Evolutionary conservation across 1,284 basidiomycete genomes (phyloP).

Genomic region (Ustilago vetiveriae): DNA sequence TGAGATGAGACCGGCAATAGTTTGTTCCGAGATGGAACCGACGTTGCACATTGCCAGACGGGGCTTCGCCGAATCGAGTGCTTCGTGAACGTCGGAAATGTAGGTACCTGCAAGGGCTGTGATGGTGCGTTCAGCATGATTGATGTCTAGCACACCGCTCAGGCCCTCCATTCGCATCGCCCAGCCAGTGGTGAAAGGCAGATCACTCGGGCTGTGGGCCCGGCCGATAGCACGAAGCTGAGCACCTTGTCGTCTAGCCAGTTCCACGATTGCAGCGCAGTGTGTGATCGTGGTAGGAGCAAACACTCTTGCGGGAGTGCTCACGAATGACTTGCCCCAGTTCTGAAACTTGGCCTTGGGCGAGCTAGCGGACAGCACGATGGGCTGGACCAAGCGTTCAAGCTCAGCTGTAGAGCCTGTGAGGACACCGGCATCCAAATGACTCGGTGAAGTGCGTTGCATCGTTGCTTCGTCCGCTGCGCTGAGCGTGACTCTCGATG

Average conservation of each 20-base stretch:
- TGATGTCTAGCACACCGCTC: slow-evolving; percentile 51
- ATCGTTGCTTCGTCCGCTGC: background rate
- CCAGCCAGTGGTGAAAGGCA: slow-evolving; percentile 69
- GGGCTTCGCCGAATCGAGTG: slow-evolving; percentile 73
- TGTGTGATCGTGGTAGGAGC: slow-evolving; percentile 79
- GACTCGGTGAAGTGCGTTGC: slow-evolving; percentile 3
- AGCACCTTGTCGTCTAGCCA: slow-evolving; percentile 79
- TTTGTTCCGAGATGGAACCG: slow-evolving; percentile 96
- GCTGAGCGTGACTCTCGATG: slow-evolving; percentile 30
- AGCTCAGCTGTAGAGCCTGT: slow-evolving; percentile 24
- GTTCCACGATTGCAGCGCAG: slow-evolving; percentile 81
- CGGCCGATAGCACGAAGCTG: slow-evolving; percentile 84
- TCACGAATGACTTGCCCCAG: slow-evolving; percentile 71
- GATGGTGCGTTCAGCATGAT: slow-evolving; percentile 31
- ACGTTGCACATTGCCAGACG: slow-evolving; percentile 86
- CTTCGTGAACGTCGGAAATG: slow-evolving; percentile 64
- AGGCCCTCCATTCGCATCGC: slow-evolving; percentile 63
- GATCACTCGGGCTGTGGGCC: slow-evolving; percentile 91
- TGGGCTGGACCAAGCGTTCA: slow-evolving; percentile 24
- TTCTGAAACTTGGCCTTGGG: slow-evolving; percentile 68
- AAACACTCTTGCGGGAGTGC: slow-evolving; percentile 73
- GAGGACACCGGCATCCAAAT: slow-evolving; percentile 26
- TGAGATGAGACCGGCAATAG: slow-evolving; percentile 89
- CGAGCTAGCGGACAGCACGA: slow-evolving; percentile 31
- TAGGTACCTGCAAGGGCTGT: slow-evolving; percentile 65